Conservation (phyloP, 345 rosid genomes). For the Eucalyptus marginata region DNA sequence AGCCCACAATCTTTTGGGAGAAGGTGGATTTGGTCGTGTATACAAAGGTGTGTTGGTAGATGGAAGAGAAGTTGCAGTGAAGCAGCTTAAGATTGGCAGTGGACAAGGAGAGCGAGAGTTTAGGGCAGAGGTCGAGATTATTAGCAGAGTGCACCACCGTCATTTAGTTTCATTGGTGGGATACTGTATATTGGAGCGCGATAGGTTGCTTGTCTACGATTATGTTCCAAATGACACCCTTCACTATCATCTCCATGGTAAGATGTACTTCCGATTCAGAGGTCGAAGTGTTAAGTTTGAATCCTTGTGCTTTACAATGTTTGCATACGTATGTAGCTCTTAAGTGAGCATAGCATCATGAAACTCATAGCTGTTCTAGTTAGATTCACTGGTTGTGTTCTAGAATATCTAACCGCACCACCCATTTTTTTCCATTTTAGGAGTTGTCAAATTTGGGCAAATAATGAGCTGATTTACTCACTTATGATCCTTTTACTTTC, state of each 20-base stretch:
- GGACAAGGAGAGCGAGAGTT: slow-evolving; percentile 97
- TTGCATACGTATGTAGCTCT: not conserved
- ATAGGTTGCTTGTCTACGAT: slow-evolving; percentile 89
- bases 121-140: slow-evolving; percentile 95
- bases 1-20: slow-evolving; percentile 66
- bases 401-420: not conserved
- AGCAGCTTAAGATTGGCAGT: slow-evolving; percentile 92
- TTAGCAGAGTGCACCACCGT: slow-evolving; percentile 91
- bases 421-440: not conserved
- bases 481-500: not conserved
- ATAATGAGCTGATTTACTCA: not conserved
- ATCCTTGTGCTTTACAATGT: not conserved
- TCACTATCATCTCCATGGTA: slow-evolving; percentile 89
- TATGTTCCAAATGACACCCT: slow-evolving; percentile 83
- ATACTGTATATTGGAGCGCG: slow-evolving; percentile 75
- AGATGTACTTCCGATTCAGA: not conserved
- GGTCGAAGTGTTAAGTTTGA: not conserved
- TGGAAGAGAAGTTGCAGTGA: slow-evolving; percentile 87
- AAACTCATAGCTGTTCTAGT: not conserved
- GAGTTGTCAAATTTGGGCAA: not conserved
- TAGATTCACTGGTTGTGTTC: not conserved
- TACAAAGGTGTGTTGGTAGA: slow-evolving; percentile 79
- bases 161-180: slow-evolving; percentile 98
- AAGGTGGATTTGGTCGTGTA: slow-evolving; percentile 99
- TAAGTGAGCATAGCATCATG: not conserved